phyloP scores from a whole-genome alignment of 169 alveolate species.

The Eimeria tenella region DNA sequence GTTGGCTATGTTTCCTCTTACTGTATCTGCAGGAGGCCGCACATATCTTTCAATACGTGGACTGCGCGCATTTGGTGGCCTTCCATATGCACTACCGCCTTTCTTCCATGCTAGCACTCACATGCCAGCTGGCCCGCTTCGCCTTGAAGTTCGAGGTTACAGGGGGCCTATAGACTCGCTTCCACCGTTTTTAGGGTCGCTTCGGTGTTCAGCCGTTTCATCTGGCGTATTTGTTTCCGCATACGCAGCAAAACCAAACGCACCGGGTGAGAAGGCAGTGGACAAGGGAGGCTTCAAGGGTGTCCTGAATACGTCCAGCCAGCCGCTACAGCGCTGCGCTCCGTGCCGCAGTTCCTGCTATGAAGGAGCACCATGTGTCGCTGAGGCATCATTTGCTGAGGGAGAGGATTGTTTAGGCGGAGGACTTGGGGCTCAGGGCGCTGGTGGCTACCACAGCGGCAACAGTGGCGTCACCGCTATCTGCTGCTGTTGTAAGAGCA shows the following conservation, averaged over 20 bases:
- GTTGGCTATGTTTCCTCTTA: no score
- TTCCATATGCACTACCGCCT: no score
- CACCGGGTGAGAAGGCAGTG: background rate
- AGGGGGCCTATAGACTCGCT: slow-evolving; percentile 6
- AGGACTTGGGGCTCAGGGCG: background rate
- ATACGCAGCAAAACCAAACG: background rate
- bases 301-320: background rate
- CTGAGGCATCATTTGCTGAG: background rate
- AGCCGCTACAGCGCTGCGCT: slow-evolving; percentile 31
- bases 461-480: background rate
- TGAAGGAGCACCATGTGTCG: slow-evolving; percentile 23
- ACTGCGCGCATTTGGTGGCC: background rate
- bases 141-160: slow-evolving; percentile 10
- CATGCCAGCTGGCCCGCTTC: background rate
- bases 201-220: slow-evolving; percentile 23
- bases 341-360: slow-evolving; percentile 13
- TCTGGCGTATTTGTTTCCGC: slow-evolving; percentile 10
- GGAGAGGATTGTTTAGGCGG: background rate
- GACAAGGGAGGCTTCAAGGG: slow-evolving; percentile 12
- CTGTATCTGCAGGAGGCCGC: slow-evolving; percentile 2
- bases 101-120: background rate
- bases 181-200: slow-evolving; percentile 14
- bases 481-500: slow-evolving; percentile 41
- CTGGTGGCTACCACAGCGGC: slow-evolving; percentile 7
- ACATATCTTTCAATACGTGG: background rate